Evolutionary conservation across 1,284 basidiomycete species (phyloP), one percentile per base, ranked within the genome.

Genomic region (Garcileccinum viscosum): DNA sequence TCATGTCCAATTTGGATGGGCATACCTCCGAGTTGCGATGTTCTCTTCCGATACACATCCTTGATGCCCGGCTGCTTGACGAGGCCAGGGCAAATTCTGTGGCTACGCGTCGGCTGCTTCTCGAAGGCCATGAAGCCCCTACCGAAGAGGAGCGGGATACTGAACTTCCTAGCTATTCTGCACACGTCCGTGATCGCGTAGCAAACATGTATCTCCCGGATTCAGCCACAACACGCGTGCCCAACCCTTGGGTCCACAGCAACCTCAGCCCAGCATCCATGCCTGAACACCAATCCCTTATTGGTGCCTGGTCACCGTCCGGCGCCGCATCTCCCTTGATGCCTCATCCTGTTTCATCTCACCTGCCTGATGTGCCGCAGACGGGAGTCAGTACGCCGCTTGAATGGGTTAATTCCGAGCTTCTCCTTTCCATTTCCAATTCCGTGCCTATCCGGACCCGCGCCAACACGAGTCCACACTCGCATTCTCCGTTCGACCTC

Each of bases 1-100:
- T 94, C 64, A 92, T 97, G 77, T 86, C 87, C 70, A 97, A 97
- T 77, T 85, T 86, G n/a, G 95, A 96, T 78, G 94, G 94, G 0
- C 95, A 96, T 78, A 92, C 91, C 2, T 96, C 95, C 4, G 95
- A 97, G 81, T 85, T 98, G 27, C 90, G 96, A 11, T 98, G 96
- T 79, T 96, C 95, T 0, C 86, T 98, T 1, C 96, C 96, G 0
- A 83, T 98, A 44, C 89, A 93, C 74, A 86, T 98, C 53, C 90
- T 98, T 32, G 92, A 96, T 72, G 76, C 87, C 69, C 84, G 88
- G 12, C 83, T 96, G 2, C 85, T 94, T 12, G 86, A 91, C 22
- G 95, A 97, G 78, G 92, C 94, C 1, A 86, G 90, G 56, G 82
- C 86, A 0, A 87, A 90, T 33, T 93, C 94, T 7, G 85, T 90